These are phyloP conservation scores for Phylloboletellus chloephorus DNA, from an alignment of 1,284 basidiomycete species.

Conservation along the genomic window DNA sequence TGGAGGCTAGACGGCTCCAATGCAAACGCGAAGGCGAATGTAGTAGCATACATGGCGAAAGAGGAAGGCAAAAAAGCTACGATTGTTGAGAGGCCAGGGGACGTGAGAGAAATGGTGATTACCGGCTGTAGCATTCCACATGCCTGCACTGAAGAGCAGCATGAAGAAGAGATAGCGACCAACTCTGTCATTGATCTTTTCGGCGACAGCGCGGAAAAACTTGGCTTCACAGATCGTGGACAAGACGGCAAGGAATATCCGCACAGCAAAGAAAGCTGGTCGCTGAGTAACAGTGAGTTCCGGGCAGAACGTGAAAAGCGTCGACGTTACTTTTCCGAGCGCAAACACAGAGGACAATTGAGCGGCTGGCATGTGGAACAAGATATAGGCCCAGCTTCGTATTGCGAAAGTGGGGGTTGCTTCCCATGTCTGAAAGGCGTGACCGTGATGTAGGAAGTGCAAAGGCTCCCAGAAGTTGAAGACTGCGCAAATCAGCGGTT, in stretches of 20 bases:
- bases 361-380: conserved; percentile 67
- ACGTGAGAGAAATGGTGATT: conserved; percentile 4
- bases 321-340: conserved; percentile 45
- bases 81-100: conserved; percentile 6
- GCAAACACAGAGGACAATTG: conserved; percentile 40
- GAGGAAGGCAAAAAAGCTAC: conserved; percentile 90
- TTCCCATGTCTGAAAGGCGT: conserved; percentile 98
- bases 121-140: conserved; percentile 90
- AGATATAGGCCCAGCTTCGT: conserved; percentile 90
- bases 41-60: conserved; percentile 90
- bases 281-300: conserved; percentile 43
- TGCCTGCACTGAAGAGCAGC: conserved; percentile 81
- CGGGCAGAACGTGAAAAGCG: background rate
- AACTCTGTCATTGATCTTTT: conserved; percentile 81
- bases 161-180: conserved; percentile 90
- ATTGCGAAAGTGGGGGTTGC: conserved; percentile 87
- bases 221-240: conserved; percentile 79
- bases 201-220: conserved; percentile 79
- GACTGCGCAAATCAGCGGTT: conserved; percentile 45
- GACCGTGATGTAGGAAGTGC: conserved; percentile 79
- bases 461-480: conserved; percentile 99
- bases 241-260: conserved; percentile 72
- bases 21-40: conserved; percentile 75
- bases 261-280: conserved; percentile 83
- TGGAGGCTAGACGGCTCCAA: conserved; percentile 63